Evolutionary conservation across 2,329 filamentous ascomycete genomes (phyloP).

Genomic region (Hawksworthiomyces lignivorus): DNA sequence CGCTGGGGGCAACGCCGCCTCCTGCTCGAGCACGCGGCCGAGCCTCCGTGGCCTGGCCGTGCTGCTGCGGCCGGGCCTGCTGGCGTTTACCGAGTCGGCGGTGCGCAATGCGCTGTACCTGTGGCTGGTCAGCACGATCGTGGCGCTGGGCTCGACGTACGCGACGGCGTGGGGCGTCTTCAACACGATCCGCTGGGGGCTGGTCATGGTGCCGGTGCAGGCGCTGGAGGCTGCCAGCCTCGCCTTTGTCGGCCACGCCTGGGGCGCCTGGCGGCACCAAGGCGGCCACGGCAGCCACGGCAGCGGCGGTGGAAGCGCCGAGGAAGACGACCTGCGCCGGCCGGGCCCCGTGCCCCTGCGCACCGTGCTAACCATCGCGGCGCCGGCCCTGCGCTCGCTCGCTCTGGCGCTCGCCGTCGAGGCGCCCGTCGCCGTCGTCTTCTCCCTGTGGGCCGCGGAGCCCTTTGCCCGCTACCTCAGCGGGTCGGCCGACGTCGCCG

Average conservation of each 20-base stretch:
- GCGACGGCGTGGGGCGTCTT: constrained; percentile 69
- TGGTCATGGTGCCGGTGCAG: constrained; percentile 66
- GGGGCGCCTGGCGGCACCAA: constrained; percentile 43
- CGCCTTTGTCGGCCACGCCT: constrained; percentile 59
- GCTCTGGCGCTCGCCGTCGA: constrained; percentile 50
- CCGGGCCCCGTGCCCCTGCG: constrained; percentile 13
- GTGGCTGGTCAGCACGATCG: constrained; percentile 59
- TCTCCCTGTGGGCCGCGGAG: constrained; percentile 51
- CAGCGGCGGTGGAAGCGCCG: too few species aligned
- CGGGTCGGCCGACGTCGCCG: constrained; percentile 46
- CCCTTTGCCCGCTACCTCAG: constrained; percentile 58
- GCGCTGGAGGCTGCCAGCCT: constrained; percentile 55
- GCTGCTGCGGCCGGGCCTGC: constrained; percentile 47
- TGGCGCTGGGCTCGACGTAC: constrained; percentile 55
- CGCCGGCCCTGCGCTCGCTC: constrained; percentile 46
- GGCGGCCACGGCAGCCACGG: too few species aligned
- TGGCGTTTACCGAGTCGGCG: constrained; percentile 57
- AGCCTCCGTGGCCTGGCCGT: constrained; percentile 37
- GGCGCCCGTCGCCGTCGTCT: constrained; percentile 52
- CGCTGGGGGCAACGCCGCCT: not conserved
- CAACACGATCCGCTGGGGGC: constrained; percentile 65
- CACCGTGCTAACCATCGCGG: constrained; percentile 27
- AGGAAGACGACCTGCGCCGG: constrained; percentile 6
- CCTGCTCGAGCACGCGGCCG: constrained; percentile 19
- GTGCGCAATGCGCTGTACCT: constrained; percentile 63